Percentiles rank a stretch among this genome's conserved stretches.
These are phyloP conservation scores for Fusarium napiforme DNA, from an alignment of 2,329 filamentous ascomycete genomes.

Conservation along the genomic window DNA sequence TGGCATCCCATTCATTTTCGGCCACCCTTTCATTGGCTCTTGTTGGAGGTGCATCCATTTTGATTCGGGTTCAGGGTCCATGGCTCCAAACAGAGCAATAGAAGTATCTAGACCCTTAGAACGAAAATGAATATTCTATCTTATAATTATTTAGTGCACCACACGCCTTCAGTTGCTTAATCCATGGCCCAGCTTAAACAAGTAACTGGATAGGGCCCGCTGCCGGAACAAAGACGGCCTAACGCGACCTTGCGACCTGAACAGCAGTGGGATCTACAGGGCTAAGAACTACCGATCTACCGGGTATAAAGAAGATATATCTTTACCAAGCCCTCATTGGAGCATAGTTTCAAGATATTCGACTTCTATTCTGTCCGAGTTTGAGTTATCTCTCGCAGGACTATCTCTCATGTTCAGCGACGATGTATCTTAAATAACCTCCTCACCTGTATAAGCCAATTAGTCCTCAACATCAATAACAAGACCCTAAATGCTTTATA, in stretches of 20 bases:
- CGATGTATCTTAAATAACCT: accelerated
- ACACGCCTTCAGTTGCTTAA: accelerated
- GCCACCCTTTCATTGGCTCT: slow-evolving; percentile 10
- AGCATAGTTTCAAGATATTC: not conserved
- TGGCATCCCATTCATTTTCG: not conserved
- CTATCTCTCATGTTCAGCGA: not conserved
- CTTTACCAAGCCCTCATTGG: not conserved
- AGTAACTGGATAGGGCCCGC: too few relatives aligned
- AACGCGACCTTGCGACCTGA: not conserved
- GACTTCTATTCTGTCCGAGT: not conserved
- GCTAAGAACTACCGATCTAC: not conserved
- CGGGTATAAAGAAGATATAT: not conserved
- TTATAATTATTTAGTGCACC: accelerated
- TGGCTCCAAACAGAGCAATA: accelerated
- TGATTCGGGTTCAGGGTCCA: too few relatives aligned
- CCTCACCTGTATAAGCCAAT: accelerated
- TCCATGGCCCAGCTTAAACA: not conserved
- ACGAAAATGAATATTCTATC: too few relatives aligned
- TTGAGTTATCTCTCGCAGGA: not conserved
- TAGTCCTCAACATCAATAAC: accelerated
- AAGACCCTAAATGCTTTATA: not conserved
- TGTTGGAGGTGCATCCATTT: not conserved
- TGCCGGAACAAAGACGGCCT: not conserved
- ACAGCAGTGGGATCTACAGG: not conserved
- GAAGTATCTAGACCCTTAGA: not conserved